Base-by-base conservation (phyloP, 2,329 filamentous ascomycete genomes). In the Aureobasidium lini region DNA sequence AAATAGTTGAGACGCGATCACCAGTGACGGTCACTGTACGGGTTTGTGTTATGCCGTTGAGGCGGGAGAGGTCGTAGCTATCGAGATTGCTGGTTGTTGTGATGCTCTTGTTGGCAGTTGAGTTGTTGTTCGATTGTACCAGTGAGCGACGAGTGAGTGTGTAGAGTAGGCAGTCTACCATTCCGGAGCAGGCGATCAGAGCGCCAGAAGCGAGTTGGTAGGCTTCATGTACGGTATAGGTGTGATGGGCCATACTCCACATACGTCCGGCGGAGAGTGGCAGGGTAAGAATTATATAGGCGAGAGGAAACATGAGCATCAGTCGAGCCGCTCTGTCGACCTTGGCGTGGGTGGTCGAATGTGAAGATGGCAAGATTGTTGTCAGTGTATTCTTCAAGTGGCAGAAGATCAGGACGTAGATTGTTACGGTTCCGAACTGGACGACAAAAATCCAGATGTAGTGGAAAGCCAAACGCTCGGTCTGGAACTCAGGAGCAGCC, bases 271-370 rank as follows among this genome's bases (percentile, higher is more conserved):
- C 77, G 4, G 85, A 84, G 0, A 89, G 75, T 0, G 86, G 86
- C 0, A 85, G 76, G 0, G 86, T 89, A 67, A 86, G 86, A n/a
- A 86, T 65, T 6, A 87, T 78, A 68, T 89, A 89, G 63, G 88
- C 84, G 64, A 86, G 67, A 0, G 86, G 86, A 62, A 89, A 89
- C 7, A 87, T 76, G 32, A 87, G 74, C 80, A 83, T 82, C 62
- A 88, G 84, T 8, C 82, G 75, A 6, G 78, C 72, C 44, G 79
- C 76, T n/a, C 70, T 71, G 39, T 70, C 69, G 36, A 71, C 67
- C 36, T 62, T 63, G 31, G 60, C 57, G 39, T 62, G 60, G 2
- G 62, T 62, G 29, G 60, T 44, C 28, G 52, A 54, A 23, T 60
- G 49, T 13, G 60, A 32, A 34, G 49, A 54, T 4, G 62, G 46